Evolutionary conservation across 495 filamentous ascomycete species (phyloP).

Genomic region (Penicillium turbatum): DNA sequence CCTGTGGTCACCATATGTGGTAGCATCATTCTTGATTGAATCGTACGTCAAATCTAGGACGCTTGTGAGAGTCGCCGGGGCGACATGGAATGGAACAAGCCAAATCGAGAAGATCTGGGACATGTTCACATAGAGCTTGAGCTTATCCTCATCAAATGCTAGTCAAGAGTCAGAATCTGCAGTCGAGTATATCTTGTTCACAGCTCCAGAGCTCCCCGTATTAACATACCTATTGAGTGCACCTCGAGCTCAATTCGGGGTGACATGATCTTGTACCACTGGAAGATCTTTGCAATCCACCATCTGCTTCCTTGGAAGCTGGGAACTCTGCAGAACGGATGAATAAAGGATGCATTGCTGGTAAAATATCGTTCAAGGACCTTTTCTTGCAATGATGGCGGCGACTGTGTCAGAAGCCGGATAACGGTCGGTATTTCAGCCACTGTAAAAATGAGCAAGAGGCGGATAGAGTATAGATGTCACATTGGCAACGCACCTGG

Average conservation of each 20-base stretch:
- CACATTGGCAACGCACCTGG: constrained; percentile 27
- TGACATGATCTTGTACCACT: constrained; percentile 82
- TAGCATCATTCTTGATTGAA: constrained; percentile 13
- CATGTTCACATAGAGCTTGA: constrained; percentile 65
- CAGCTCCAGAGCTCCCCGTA: neutral
- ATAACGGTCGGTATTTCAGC: constrained; percentile 60
- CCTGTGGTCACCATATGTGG: constrained; percentile 25
- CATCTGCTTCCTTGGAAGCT: constrained; percentile 53
- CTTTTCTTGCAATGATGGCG: constrained; percentile 56
- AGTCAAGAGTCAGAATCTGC: neutral
- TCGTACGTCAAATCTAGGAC: constrained; percentile 57
- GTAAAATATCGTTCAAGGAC: constrained; percentile 68
- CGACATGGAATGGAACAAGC: constrained; percentile 67
- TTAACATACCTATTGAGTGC: constrained; percentile 58
- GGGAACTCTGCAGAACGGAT: constrained; percentile 75
- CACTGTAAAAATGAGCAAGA: constrained; percentile 22
- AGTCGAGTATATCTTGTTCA: no score
- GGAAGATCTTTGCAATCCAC: constrained; percentile 64
- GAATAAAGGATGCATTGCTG: constrained; percentile 63
- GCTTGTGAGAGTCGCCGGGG: constrained; percentile 65
- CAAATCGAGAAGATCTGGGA: constrained; percentile 72
- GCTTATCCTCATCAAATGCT: constrained; percentile 65
- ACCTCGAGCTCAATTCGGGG: constrained; percentile 68
- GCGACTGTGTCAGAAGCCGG: constrained; percentile 58
- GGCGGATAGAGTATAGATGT: neutral